Evolutionary conservation across 176 grass and related monocot genomes (phyloP), one percentile per base, ranked within the genome.

Genomic region (Cenchrus fungigraminus): DNA sequence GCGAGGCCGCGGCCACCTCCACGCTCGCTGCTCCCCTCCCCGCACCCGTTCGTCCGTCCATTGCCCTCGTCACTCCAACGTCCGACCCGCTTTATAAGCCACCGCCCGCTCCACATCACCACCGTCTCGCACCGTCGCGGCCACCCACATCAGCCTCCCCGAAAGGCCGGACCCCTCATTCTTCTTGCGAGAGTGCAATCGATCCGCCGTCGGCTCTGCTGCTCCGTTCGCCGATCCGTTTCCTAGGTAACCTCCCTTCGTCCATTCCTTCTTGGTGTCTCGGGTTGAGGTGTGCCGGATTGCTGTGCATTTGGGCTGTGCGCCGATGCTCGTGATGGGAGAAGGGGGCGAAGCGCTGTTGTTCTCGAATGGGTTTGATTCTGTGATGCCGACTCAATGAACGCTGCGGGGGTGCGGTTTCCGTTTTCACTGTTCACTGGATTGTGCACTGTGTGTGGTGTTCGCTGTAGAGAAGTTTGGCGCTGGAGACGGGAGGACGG

Each of bases 31-130:
- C 49, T 1, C 71, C 6, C 3, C 34, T 34, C 22, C 34, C 34
- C 62, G 28, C 64, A 25, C 22, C 80, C 86, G 64, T 77, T 14
- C 80, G 44, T 54, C 54, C 29, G 25, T 28, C 57, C 77, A 28
- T 63, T 32, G 12, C 28, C 34, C 6, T 37, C 29, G 14, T 60
- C 29, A 44, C 56, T 63, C 86, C 55, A 84, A 83, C 80, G 44
- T 5, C 67, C 63, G 9, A 1, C 32, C 80, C 87, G 81, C 82
- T 74, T 84, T 84, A 85, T 89, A 89, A 51, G 76, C 73, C 4
- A 6, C 42, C 10, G 49, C 76, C 59, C 43, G 20, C 58, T 53
- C 81, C 87, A 80, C 87, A 74, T 80, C 82, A 68, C 82, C 82
- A 63, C 79, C 84, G 28, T 72, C 68, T 52, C 55, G 46, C 66